phyloP scores from a whole-genome alignment of 1,284 basidiomycete genomes.

The Porogramme epimiltina region DNA sequence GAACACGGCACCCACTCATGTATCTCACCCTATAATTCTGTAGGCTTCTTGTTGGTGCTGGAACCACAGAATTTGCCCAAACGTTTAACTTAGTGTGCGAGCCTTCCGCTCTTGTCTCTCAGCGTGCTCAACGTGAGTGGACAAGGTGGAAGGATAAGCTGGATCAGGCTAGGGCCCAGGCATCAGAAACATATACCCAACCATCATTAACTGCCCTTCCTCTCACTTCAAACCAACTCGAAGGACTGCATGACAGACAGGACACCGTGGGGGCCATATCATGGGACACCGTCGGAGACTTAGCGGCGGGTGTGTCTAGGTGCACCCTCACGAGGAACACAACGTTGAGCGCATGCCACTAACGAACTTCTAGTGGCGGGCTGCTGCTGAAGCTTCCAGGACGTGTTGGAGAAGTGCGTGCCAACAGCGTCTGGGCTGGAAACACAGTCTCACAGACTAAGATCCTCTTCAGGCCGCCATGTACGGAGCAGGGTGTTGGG shows the following conservation, averaged over 20 bases:
- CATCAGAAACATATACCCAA: too few species aligned
- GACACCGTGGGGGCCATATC: slow-evolving; percentile 79
- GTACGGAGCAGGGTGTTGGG: slow-evolving; percentile 76
- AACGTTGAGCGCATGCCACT: not conserved
- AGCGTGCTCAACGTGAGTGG: slow-evolving; percentile 58
- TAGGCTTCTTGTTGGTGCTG: slow-evolving; percentile 52
- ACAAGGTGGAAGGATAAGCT: slow-evolving; percentile 55
- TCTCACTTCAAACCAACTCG: not conserved
- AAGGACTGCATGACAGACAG: slow-evolving; percentile 43
- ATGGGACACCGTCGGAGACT: slow-evolving; percentile 42
- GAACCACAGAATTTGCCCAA: slow-evolving; percentile 53
- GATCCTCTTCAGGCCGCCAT: slow-evolving; percentile 48
- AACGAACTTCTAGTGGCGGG: slow-evolving; percentile 55
- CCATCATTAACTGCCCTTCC: not conserved
- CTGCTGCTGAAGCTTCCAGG: slow-evolving; percentile 71
- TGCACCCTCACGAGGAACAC: slow-evolving; percentile 21
- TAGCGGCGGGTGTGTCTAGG: slow-evolving; percentile 79
- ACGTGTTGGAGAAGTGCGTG: slow-evolving; percentile 64
- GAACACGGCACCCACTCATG: not conserved
- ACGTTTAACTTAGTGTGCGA: slow-evolving; percentile 37
- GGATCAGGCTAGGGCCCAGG: slow-evolving; percentile 15
- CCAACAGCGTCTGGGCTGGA: not conserved
- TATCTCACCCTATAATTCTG: not conserved
- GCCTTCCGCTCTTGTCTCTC: slow-evolving; percentile 47
- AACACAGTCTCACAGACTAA: not conserved